Conservation (phyloP, 2,329 filamentous ascomycete genomes). For the Penicillium expansum region DNA sequence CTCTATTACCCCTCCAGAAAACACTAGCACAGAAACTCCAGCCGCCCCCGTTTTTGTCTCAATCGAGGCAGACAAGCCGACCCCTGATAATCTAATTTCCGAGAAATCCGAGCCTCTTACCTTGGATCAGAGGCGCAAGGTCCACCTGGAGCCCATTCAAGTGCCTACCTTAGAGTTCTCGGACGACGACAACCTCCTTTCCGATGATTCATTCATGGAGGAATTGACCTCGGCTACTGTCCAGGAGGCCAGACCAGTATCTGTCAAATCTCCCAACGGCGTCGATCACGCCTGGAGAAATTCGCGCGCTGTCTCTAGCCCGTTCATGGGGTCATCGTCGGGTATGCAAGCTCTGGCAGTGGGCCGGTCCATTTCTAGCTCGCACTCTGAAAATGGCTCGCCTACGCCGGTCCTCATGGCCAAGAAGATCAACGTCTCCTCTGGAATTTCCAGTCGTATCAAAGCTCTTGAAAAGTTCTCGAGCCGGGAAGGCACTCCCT, state of each 20-base stretch:
- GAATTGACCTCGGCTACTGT: conserved; percentile 79
- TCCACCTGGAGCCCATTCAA: conserved; percentile 54
- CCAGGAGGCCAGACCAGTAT: conserved; percentile 77
- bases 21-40: conserved; percentile 18
- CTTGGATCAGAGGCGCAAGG: conserved; percentile 36
- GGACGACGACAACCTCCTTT: conserved; percentile 44
- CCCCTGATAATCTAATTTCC: conserved; percentile 23
- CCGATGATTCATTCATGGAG: conserved; percentile 77
- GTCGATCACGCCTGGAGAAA: conserved; percentile 37
- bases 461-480: conserved; percentile 83
- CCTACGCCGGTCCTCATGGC: conserved; percentile 51
- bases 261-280: conserved; percentile 69
- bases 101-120: conserved; percentile 22
- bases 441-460: conserved; percentile 89
- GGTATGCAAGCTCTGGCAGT: conserved; percentile 33
- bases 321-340: conserved; percentile 29
- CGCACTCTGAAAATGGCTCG: conserved; percentile 33
- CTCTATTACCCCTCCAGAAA: conserved; percentile 15
- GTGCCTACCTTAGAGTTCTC: conserved; percentile 40
- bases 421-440: conserved; percentile 80
- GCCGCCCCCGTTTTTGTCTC: conserved; percentile 20
- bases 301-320: conserved; percentile 43
- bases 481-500: conserved; percentile 45
- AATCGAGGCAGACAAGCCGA: conserved; percentile 22
- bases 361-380: conserved; percentile 41